Base-by-base conservation (phyloP, 2,329 filamentous ascomycete species). In the Penicillium sp. region DNA sequence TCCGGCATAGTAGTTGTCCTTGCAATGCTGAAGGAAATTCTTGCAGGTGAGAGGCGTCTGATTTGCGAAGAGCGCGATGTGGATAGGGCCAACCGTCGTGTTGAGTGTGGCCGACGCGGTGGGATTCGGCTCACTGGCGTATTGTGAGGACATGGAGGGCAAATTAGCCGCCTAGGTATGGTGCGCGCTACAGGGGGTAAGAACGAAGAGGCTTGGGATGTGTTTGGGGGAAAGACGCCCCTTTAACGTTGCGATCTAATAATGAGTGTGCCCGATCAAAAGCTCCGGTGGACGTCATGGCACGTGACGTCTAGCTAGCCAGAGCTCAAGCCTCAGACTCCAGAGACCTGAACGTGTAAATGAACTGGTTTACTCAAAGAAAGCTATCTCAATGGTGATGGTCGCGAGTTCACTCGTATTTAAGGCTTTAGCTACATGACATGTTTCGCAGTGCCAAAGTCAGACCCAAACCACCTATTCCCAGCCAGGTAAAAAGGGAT, bases 1-100 rank as follows among this genome's bases (percentile, higher is more conserved):
- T 65, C 86, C 84, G 62, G 89, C 86, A 75, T 97, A 99, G 76
- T 97, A 97, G 60, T 90, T 90, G 67, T 99, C 91, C 59, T 96
- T 81, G 66, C 89, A 93, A 64, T 91, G 86, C 70, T 99, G 93
- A 31, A 99, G 80, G 72, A 99, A 99, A 75, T 96, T 97, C 60
- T 92, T 89, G 66, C 86, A 90, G 22, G 93, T 87, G 54, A 96
- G 78, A 8, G 93, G 93, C 0, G 89, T 87, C 72, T 99, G 93
- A 66, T 93, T 93, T 14, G 91, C 91, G 77, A 95, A 99, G 49
- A 99, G 84, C 71, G 95, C 89, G 71, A 99, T 81, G 31, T 88
- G 85, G 50, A 99, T 80, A 64, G 95, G 91, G 70, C 93, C 93
- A 38, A 86, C 78, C 6, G 89, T 95, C 9, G 93, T 99, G 71